Conservation (phyloP, 345 rosid genomes). For the Triadica sebifera region DNA sequence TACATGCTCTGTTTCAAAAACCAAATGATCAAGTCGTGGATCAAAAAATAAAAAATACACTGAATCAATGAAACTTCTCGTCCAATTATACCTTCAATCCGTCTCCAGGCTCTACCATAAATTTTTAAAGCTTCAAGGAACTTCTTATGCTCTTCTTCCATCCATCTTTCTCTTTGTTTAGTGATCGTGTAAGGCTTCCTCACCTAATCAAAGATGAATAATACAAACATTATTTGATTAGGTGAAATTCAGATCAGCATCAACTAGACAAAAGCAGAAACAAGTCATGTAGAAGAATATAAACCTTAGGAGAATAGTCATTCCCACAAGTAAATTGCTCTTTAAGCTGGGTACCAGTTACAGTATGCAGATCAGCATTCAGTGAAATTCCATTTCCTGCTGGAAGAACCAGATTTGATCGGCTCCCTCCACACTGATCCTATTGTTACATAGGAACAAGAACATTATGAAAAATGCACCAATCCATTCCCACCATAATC, state of each 20-base stretch:
- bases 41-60: neutral
- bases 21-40: neutral
- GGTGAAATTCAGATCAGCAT: neutral
- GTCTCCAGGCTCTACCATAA: constrained; percentile 89
- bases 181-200: constrained; percentile 89
- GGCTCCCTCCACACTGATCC: constrained; percentile 42
- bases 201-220: constrained; percentile 31
- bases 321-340: constrained; percentile 44
- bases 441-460: constrained; percentile 23
- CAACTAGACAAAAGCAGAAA: constrained; percentile 4
- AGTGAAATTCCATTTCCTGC: constrained; percentile 29
- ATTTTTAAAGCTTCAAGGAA: constrained; percentile 86
- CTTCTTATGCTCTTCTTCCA: constrained; percentile 81
- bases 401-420: constrained; percentile 18
- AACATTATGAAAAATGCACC: constrained; percentile 1
- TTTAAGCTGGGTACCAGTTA: constrained; percentile 26
- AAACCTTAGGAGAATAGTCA: constrained; percentile 63
- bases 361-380: constrained; percentile 24
- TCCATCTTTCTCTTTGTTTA: constrained; percentile 93
- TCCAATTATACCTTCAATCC: constrained; percentile 61
- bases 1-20: constrained; percentile 57
- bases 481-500: constrained; percentile 29
- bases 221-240: neutral
- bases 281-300: constrained; percentile 1
- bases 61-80: neutral